Evolutionary conservation across 2,329 filamentous ascomycete species (phyloP), one percentile per base, ranked within the genome.

Genomic region (Sclerotinia sclerotiorum): DNA sequence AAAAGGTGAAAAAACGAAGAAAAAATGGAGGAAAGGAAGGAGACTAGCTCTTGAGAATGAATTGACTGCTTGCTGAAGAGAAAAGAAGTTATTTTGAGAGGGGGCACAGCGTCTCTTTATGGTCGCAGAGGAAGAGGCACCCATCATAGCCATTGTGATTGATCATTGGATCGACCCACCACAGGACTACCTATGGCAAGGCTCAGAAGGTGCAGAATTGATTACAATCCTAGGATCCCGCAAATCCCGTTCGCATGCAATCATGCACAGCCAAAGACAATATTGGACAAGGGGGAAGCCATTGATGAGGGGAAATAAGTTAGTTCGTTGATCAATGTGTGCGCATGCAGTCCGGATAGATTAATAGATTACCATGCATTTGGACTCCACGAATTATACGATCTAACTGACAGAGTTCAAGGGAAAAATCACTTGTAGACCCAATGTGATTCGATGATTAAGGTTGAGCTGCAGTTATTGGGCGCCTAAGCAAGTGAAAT

Each of bases 11-110:
- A 77, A 79, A 77, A 79, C 77, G 76, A 78, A 76, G 77, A 77
- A 78, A 80, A 82, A 86, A 83, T 79, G 80, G 83, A 82, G 79
- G 77, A 77, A 74, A 77, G 77, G 73, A 72, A 72, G 78, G 73
- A 80, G 79, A 82, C 80, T 80, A 81, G 82, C 82, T 83, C 83
- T 83, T 77, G 79, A 78, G 75, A 77, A 81, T 68, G 56, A 67
- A 64, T 84, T 84, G 80, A 83, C 77, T 82, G 82, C 88, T 90
- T 90, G 88, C 88, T 89, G 84, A 84, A 84, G 87, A 87, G 72
- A 75, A 65, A 73, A 77, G 70, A 75, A 70, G 70, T 65, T 39
- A 54, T 65, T 62, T 60, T 57, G 68, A 67, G 65, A 74, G 75
- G 75, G 71, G 70, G 67, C 64, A 48, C 58, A 63, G 51, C 69